Evolutionary conservation across 805 yeast species (phyloP).

Genomic region (Cyberlindnera mrakii): DNA sequence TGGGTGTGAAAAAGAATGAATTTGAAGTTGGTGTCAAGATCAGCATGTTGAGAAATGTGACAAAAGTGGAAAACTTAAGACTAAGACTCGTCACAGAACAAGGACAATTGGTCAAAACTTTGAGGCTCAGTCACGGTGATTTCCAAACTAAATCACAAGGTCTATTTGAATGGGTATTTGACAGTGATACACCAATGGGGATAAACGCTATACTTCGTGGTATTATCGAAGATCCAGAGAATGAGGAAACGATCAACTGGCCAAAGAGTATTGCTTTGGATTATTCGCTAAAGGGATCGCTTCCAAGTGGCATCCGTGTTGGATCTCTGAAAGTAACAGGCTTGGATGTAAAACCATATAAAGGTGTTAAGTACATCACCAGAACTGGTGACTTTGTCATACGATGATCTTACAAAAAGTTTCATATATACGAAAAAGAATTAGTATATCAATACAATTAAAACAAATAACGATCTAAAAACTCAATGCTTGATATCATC

Average conservation of each 20-base stretch:
- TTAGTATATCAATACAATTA: background rate
- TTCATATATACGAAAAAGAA: background rate
- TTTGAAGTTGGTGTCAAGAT: slow-evolving; percentile 30
- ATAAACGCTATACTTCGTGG: slow-evolving; percentile 66
- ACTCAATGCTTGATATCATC: slow-evolving; percentile 1
- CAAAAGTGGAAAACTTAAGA: slow-evolving; percentile 40
- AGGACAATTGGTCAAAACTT: slow-evolving; percentile 40
- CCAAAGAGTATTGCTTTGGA: slow-evolving; percentile 44
- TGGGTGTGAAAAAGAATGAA: slow-evolving; percentile 33
- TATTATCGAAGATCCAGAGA: slow-evolving; percentile 27
- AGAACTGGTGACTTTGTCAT: slow-evolving; percentile 46
- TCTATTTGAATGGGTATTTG: slow-evolving; percentile 64
- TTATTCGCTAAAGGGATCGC: slow-evolving; percentile 58
- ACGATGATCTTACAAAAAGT: background rate
- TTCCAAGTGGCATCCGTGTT: slow-evolving; percentile 73
- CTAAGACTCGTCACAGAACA: slow-evolving; percentile 31
- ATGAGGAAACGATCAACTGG: slow-evolving; percentile 10
- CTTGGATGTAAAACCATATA: slow-evolving; percentile 67
- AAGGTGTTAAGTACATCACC: slow-evolving; percentile 84
- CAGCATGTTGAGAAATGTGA: slow-evolving; percentile 35
- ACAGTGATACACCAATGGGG: slow-evolving; percentile 53
- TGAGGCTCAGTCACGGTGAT: slow-evolving; percentile 74
- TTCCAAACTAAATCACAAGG: slow-evolving; percentile 48
- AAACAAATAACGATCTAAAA: background rate
- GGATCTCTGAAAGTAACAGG: slow-evolving; percentile 62